Percentiles rank a stretch among this genome's conserved stretches.
These are phyloP conservation scores for Crithidia brevicula DNA, from an alignment of 208 protist genomes.

Conservation along the genomic window DNA sequence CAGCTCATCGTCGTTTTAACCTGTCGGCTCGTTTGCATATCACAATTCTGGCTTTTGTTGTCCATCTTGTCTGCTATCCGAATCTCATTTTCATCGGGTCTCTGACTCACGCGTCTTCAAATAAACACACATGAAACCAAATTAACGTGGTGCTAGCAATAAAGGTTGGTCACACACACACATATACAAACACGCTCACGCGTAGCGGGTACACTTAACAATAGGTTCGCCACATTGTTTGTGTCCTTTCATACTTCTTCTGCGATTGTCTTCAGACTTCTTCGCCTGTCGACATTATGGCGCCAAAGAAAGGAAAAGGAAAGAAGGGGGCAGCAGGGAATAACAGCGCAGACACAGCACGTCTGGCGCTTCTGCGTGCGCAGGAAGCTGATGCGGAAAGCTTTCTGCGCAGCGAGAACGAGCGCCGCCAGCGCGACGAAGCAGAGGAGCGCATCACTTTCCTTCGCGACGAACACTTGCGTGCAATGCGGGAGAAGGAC, in stretches of 20 bases:
- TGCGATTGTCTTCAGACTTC: not conserved
- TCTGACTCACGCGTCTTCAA: too few relatives aligned
- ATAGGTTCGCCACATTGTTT: too few relatives aligned
- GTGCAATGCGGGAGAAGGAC: conserved; percentile 60
- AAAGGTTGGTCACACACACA: too few relatives aligned
- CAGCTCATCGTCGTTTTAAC: too few relatives aligned
- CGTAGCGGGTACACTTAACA: too few relatives aligned
- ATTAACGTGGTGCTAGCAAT: too few relatives aligned
- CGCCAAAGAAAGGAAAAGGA: conserved; percentile 41
- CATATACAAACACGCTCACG: too few relatives aligned
- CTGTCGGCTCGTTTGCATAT: too few relatives aligned
- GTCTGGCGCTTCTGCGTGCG: conserved; percentile 57
- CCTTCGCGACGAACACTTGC: conserved; percentile 71
- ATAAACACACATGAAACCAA: too few relatives aligned
- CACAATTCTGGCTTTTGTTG: too few relatives aligned
- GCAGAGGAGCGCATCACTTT: conserved; percentile 69
- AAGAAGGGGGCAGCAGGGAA: conserved; percentile 38
- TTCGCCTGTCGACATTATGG: conserved; percentile 13
- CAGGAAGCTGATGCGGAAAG: conserved; percentile 76
- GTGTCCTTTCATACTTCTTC: not conserved
- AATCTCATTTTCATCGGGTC: too few relatives aligned
- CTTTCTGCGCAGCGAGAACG: conserved; percentile 67
- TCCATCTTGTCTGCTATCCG: too few relatives aligned
- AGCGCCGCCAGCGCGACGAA: conserved; percentile 72
- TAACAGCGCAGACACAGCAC: conserved; percentile 52